Evolutionary conservation across 257 asterid species (phyloP).

Genomic region (Mentha longifolia): DNA sequence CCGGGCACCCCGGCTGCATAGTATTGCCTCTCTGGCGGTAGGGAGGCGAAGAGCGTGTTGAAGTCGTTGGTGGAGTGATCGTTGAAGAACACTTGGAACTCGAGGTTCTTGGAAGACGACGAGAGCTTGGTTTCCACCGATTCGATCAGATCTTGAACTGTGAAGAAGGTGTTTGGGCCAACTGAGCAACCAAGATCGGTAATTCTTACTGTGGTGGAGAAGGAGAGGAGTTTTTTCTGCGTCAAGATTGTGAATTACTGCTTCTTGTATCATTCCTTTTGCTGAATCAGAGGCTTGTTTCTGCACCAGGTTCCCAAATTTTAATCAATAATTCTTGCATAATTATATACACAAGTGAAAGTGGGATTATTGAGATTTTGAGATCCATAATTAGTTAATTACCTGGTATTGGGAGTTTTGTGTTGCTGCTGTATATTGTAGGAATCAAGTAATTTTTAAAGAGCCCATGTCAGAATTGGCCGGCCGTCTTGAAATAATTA

Average conservation of each 20-base stretch:
- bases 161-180: background rate
- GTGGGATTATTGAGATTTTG: too few species aligned
- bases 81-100: slow-evolving; percentile 11
- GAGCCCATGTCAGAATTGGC: too few species aligned
- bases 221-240: background rate
- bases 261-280: background rate
- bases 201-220: background rate
- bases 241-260: background rate
- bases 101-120: background rate
- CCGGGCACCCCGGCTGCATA: slow-evolving; percentile 44
- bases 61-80: background rate
- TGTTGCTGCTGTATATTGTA: too few species aligned
- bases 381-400: too few species aligned
- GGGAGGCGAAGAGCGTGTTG: slow-evolving; percentile 26
- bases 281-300: background rate
- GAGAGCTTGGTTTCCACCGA: background rate
- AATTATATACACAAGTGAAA: too few species aligned
- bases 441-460: too few species aligned
- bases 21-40: slow-evolving; percentile 25
- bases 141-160: background rate
- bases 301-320: too few species aligned
- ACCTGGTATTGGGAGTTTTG: slow-evolving; percentile 18
- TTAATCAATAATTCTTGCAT: too few species aligned
- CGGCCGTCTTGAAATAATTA: too few species aligned
- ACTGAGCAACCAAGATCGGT: slow-evolving; percentile 10